Base-by-base conservation (phyloP, 1,284 basidiomycete genomes). In the Blastosporella zonata region DNA sequence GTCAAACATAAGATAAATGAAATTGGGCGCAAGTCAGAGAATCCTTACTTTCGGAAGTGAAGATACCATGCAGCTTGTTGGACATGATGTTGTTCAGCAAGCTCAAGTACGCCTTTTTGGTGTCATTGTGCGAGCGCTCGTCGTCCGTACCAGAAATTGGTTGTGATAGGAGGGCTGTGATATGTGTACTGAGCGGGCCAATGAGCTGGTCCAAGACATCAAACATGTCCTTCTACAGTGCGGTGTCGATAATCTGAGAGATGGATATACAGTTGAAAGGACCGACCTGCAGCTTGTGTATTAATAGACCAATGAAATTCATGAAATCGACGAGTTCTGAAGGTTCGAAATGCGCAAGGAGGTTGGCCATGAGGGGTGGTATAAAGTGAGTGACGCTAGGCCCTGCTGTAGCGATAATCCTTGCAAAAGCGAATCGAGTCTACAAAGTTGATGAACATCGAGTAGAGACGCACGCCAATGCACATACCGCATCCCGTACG, bases 271-370 rank as follows among this genome's bases (percentile, higher is more conserved):
- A 62, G 28, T 15, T 23, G 33, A 33, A 6, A 25, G 15, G 78
- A 57, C 54, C n/a, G n/a, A 93, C 93, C 77, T 93, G 91, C 55
- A 99, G 82, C 63, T 91, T 92, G 68, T 97, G 93, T 52, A 96
- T 88, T 50, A 99, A 73, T 17, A 97, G 74, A 6, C 85, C 86
- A 49, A 99, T 87, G 73, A 99, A 99, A 63, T 87, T 88, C 75
- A 99, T 85, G 62, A 99, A 97, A 63, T 99, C 97, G 36, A 90
- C 86, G 52, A 99, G 73, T 68, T 99, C 97, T 6, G 86, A 82
- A 0, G 93, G 87, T 56, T 96, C 94, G 57, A 97, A 94, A 60
- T 97, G 90, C 5, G 86, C 80, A 41, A 99, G 79, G 22, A 99
- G 81, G 61, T 90, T 88, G 37, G 83, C 77, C 81, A 98, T 97